A percentile compares a stretch with the other conserved stretches of the same genome.
Evolutionary conservation across 75 land plant species (phyloP).

Genomic region (Cupressus sempervirens): DNA sequence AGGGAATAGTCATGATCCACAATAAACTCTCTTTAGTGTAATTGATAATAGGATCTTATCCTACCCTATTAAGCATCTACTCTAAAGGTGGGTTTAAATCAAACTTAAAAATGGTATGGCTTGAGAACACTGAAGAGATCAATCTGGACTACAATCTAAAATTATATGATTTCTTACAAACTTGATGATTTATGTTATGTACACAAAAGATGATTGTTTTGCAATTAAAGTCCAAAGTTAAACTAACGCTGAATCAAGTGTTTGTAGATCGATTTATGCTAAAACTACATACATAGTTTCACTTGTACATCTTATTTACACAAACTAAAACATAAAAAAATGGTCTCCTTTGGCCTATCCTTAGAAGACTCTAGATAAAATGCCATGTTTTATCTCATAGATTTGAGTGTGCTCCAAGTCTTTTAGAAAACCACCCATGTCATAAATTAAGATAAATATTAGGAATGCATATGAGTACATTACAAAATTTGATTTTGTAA

Average conservation of each 20-base stretch:
- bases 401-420: not conserved
- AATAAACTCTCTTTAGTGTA: not conserved
- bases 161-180: not conserved
- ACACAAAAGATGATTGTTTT: not conserved
- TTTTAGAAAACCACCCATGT: not conserved
- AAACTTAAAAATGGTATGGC: not conserved
- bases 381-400: not conserved
- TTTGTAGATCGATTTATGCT: not conserved
- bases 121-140: too few relatives aligned
- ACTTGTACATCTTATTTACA: not conserved
- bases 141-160: not conserved
- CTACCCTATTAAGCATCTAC: not conserved
- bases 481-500: not conserved
- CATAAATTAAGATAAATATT: not conserved
- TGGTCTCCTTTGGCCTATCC: conserved; percentile 2
- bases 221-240: not conserved
- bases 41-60: not conserved
- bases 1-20: not conserved
- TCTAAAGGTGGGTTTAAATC: not conserved
- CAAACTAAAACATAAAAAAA: not conserved
- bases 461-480: not conserved
- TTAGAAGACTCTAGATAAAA: not conserved
- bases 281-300: not conserved
- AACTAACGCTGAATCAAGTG: not conserved
- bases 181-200: not conserved